Percentiles rank a stretch among this genome's conserved stretches.
Conservation (phyloP, 1,284 basidiomycete genomes). For the Tilletia caries region DNA sequence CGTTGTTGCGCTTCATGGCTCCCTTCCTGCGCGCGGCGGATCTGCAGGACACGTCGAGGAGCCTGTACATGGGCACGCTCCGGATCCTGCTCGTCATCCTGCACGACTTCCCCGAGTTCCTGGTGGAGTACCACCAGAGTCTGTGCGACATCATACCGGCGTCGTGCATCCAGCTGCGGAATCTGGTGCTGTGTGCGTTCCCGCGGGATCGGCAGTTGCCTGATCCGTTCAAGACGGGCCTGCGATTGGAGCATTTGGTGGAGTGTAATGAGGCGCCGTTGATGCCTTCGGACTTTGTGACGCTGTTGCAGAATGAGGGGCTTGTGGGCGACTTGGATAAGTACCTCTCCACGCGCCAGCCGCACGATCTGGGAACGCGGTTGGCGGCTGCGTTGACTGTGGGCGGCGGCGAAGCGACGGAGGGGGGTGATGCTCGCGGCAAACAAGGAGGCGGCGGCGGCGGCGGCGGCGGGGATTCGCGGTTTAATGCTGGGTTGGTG, state of each 20-base stretch:
- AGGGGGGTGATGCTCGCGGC: slow-evolving; percentile 14
- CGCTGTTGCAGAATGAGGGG: slow-evolving; percentile 72
- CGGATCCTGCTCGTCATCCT: slow-evolving; percentile 88
- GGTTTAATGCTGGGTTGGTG: slow-evolving; percentile 81
- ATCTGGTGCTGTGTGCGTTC: slow-evolving; percentile 93
- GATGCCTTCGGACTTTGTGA: slow-evolving; percentile 73
- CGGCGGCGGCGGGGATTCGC: slow-evolving; percentile 58
- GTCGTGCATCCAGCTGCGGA: slow-evolving; percentile 91
- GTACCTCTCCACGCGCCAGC: slow-evolving; percentile 58
- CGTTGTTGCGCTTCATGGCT: slow-evolving; percentile 86
- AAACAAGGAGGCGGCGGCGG: no score
- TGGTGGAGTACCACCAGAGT: slow-evolving; percentile 93
- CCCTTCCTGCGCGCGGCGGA: slow-evolving; percentile 83
- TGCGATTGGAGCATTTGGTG: slow-evolving; percentile 64
- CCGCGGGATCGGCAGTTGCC: slow-evolving; percentile 77
- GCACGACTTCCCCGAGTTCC: slow-evolving; percentile 98
- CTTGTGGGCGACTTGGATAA: slow-evolving; percentile 63
- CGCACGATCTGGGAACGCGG: neutral
- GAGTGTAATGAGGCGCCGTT: slow-evolving; percentile 87
- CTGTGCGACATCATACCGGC: slow-evolving; percentile 88
- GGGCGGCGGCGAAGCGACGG: slow-evolving; percentile 1
- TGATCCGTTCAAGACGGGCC: slow-evolving; percentile 66
- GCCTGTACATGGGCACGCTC: slow-evolving; percentile 87
- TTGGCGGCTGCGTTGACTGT: slow-evolving; percentile 4
- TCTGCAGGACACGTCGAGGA: slow-evolving; percentile 75